Percentiles rank a stretch among this genome's conserved stretches.
phyloP scores from a whole-genome alignment of 805 yeast species.

The Isabelozyma gotoi region DNA sequence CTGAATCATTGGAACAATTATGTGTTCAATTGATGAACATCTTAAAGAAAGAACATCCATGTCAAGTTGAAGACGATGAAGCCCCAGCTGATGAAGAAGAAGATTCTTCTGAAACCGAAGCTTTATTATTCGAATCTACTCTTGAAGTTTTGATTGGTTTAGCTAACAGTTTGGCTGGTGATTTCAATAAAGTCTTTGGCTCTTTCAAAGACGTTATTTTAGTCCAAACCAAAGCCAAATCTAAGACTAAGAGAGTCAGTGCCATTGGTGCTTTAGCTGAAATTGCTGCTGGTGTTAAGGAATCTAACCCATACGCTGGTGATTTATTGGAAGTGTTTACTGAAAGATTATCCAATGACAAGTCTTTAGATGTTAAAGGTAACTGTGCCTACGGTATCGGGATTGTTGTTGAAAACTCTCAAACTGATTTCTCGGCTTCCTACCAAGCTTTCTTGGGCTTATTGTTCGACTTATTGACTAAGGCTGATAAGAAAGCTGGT shows the following conservation, averaged over 20 bases:
- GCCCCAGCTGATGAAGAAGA: conserved; percentile 61
- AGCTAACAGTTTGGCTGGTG: conserved; percentile 74
- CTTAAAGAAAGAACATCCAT: conserved; percentile 78
- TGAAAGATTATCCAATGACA: conserved; percentile 68
- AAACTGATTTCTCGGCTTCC: conserved; percentile 58
- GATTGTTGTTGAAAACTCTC: conserved; percentile 54
- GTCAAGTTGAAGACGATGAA: conserved; percentile 73
- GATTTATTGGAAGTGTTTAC: conserved; percentile 71
- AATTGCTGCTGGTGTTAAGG: conserved; percentile 72
- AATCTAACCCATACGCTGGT: conserved; percentile 61
- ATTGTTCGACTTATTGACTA: conserved; percentile 76
- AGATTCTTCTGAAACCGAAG: conserved; percentile 47
- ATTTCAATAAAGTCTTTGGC: conserved; percentile 70
- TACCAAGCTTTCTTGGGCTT: conserved; percentile 74
- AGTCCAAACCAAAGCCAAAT: conserved; percentile 57
- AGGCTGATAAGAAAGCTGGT: conserved; percentile 54
- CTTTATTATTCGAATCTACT: conserved; percentile 78
- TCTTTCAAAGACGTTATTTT: conserved; percentile 68
- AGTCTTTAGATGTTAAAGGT: conserved; percentile 85
- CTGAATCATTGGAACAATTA: conserved; percentile 56
- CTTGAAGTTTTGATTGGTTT: conserved; percentile 81
- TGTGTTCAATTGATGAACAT: conserved; percentile 71
- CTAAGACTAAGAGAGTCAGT: conserved; percentile 70
- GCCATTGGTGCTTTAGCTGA: conserved; percentile 92
- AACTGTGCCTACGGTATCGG: conserved; percentile 97